Evolutionary conservation across 148 eudicot genomes (phyloP).

Genomic region (Mesembryanthemum crystallinum): DNA sequence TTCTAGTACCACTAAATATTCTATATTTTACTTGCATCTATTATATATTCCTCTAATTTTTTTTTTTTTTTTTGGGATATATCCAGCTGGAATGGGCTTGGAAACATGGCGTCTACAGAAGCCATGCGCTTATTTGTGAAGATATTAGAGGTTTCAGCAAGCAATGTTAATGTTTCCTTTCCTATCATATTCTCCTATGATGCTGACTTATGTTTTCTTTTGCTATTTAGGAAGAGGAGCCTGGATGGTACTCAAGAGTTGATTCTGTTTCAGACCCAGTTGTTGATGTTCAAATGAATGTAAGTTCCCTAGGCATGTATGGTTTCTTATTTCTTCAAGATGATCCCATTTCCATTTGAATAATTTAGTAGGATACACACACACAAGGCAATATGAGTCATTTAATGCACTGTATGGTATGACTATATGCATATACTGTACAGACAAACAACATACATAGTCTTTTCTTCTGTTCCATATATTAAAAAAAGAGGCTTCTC

Average conservation of each 20-base stretch:
- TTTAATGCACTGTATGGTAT: background rate
- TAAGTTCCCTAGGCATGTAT: constrained; percentile 39
- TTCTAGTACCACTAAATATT: background rate
- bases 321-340: background rate
- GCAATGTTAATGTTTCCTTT: constrained; percentile 11
- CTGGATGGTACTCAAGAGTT: constrained; percentile 96
- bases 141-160: constrained; percentile 74
- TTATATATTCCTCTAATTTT: constrained; percentile 11
- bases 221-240: constrained; percentile 79
- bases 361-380: too few species aligned
- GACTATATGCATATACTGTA: background rate
- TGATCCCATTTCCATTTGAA: too few species aligned
- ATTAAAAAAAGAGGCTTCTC: too few species aligned
- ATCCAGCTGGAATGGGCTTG: constrained; percentile 91
- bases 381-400: too few species aligned
- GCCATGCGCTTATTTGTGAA: constrained; percentile 99
- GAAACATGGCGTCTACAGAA: constrained; percentile 88
- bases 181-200: background rate
- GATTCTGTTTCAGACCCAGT: constrained; percentile 60
- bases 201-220: background rate
- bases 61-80: constrained; percentile 5
- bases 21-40: background rate
- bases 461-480: background rate
- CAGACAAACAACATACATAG: background rate
- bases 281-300: constrained; percentile 68